Conservation (phyloP, 805 yeast species). For the Kodamaea laetipori region DNA sequence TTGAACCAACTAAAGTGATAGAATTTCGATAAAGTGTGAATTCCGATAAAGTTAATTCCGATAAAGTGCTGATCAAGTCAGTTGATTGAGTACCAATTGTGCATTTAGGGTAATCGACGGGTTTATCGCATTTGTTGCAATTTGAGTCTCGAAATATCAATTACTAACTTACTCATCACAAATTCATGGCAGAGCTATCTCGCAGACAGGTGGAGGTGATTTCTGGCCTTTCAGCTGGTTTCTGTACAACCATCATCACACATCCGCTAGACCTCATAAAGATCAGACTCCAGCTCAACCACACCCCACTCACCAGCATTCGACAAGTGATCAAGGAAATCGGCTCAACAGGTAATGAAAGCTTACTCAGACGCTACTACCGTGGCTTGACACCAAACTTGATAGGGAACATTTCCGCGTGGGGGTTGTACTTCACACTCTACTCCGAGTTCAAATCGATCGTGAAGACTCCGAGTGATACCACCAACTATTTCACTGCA, state of each 20-base stretch:
- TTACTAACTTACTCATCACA: no score
- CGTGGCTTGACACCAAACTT: slow-evolving; percentile 82
- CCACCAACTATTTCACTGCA: slow-evolving; percentile 36
- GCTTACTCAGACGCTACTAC: slow-evolving; percentile 43
- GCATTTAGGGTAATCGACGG: no score
- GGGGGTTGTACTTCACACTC: slow-evolving; percentile 85
- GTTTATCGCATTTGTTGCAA: neutral
- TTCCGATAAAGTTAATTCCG: no score
- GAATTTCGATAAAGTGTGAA: no score
- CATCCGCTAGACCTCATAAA: slow-evolving; percentile 92
- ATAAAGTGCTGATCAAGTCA: no score
- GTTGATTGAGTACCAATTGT: no score
- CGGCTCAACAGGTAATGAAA: neutral
- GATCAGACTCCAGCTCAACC: slow-evolving; percentile 71
- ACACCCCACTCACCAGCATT: slow-evolving; percentile 7
- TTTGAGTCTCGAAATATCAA: no score
- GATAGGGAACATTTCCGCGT: slow-evolving; percentile 80
- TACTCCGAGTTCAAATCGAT: slow-evolving; percentile 60
- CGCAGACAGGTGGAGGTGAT: slow-evolving; percentile 50
- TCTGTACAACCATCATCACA: slow-evolving; percentile 71
- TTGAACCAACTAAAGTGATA: no score
- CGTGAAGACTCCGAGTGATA: slow-evolving; percentile 19
- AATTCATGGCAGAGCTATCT: slow-evolving; percentile 7
- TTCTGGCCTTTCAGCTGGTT: slow-evolving; percentile 82
- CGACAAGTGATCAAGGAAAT: slow-evolving; percentile 4